A percentile compares a stretch with the other conserved stretches of the same genome.
Conservation (phyloP, 108 stramenopile genomes). For the Skeletonema menzelii region DNA sequence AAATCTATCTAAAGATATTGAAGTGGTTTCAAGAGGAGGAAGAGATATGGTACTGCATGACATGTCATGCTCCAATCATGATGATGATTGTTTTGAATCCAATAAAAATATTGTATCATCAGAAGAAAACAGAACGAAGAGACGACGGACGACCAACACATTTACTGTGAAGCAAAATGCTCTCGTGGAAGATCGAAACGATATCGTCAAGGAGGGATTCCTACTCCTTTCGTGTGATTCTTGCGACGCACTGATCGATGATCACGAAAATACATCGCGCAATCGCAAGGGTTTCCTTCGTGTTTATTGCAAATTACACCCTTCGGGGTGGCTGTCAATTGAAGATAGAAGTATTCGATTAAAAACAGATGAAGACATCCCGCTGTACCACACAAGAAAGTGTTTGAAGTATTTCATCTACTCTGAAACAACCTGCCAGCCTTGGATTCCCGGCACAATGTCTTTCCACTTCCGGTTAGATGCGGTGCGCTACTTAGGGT, state of each 20-base stretch:
- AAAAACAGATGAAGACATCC: background rate
- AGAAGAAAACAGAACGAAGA: conserved; percentile 5
- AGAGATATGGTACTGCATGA: background rate
- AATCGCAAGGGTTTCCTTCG: background rate
- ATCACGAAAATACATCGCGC: background rate
- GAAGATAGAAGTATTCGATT: conserved; percentile 33
- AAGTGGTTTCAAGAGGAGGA: background rate
- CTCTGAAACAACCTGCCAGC: conserved; percentile 10
- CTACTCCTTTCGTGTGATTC: background rate
- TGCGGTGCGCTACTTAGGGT: conserved; percentile 13
- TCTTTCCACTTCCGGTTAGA: conserved; percentile 38
- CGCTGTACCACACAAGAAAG: conserved; percentile 11
- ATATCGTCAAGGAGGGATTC: conserved; percentile 24
- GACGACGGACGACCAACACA: background rate
- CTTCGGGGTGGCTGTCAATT: conserved; percentile 44
- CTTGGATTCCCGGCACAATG: conserved; percentile 20
- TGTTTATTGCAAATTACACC: conserved; percentile 21
- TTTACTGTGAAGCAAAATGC: background rate
- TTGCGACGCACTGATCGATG: background rate
- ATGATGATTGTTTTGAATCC: conserved; percentile 5
- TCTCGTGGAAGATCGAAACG: background rate
- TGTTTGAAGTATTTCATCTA: conserved; percentile 25
- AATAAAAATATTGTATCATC: conserved; percentile 21
- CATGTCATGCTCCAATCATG: background rate
- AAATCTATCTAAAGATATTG: background rate